Percentiles rank a stretch among this genome's conserved stretches.
phyloP scores from a whole-genome alignment of 1,139 yeast genomes.

The Candida sp. region DNA sequence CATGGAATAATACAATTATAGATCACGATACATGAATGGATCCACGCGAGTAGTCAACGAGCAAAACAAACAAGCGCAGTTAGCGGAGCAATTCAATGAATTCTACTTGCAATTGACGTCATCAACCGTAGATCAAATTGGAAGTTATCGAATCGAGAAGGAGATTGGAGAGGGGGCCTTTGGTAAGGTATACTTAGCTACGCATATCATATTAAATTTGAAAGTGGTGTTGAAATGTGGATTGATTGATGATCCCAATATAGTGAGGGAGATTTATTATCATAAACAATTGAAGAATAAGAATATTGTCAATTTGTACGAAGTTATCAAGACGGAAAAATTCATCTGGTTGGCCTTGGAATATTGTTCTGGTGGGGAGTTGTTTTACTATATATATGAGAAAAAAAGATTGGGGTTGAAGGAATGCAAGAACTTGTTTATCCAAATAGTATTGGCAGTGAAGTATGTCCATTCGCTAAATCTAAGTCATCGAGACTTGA shows the following conservation, averaged over 20 bases:
- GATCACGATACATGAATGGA: slow-evolving; percentile 4
- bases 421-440: slow-evolving; percentile 60
- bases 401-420: slow-evolving; percentile 50
- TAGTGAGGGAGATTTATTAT: slow-evolving; percentile 91
- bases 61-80: slow-evolving; percentile 35
- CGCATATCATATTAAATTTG: slow-evolving; percentile 66
- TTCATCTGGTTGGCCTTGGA: slow-evolving; percentile 87
- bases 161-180: slow-evolving; percentile 90
- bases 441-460: slow-evolving; percentile 81
- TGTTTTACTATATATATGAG: slow-evolving; percentile 69
- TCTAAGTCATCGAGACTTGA: slow-evolving; percentile 87
- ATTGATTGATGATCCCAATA: slow-evolving; percentile 74
- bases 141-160: slow-evolving; percentile 67
- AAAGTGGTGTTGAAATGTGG: slow-evolving; percentile 89
- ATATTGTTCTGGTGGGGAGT: slow-evolving; percentile 86
- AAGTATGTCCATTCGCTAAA: slow-evolving; percentile 79
- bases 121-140: slow-evolving; percentile 57
- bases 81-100: slow-evolving; percentile 64
- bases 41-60: slow-evolving; percentile 12
- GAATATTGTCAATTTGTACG: slow-evolving; percentile 81
- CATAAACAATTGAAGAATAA: slow-evolving; percentile 83
- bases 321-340: slow-evolving; percentile 76
- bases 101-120: slow-evolving; percentile 56
- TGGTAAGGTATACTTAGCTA: slow-evolving; percentile 87
- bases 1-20: neutral